Evolutionary conservation across 2,329 filamentous ascomycete species (phyloP).

Genomic region (Hypoxylon sp.): DNA sequence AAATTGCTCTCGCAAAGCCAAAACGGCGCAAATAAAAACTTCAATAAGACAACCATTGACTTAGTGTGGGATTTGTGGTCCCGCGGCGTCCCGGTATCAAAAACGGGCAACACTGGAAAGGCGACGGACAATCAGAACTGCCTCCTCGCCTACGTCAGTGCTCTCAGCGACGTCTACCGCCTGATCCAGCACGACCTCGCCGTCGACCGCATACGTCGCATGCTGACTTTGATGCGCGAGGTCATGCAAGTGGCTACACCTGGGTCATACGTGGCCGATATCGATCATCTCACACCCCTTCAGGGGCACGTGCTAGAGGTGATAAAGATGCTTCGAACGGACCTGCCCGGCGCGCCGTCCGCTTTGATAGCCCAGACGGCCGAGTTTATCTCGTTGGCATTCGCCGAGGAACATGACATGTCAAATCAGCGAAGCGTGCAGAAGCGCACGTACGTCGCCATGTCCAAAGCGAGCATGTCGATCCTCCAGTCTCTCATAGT

Average conservation of each 20-base stretch:
- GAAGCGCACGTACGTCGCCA: constrained; percentile 84
- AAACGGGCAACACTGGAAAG: constrained; percentile 52
- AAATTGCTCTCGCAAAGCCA: constrained; percentile 65
- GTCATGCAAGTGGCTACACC: constrained; percentile 75
- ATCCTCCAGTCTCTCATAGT: constrained; percentile 69
- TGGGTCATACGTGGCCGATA: constrained; percentile 73
- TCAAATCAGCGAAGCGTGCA: constrained; percentile 46
- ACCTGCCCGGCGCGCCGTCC: constrained; percentile 69
- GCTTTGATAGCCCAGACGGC: constrained; percentile 74
- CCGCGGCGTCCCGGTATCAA: constrained; percentile 64
- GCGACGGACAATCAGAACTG: constrained; percentile 77
- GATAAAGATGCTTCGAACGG: constrained; percentile 71
- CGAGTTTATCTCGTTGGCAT: constrained; percentile 75
- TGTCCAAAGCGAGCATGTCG: constrained; percentile 83
- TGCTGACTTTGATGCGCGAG: constrained; percentile 74
- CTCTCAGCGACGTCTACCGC: constrained; percentile 79
- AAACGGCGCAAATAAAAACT: constrained; percentile 52
- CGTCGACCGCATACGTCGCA: constrained; percentile 67
- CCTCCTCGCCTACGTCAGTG: constrained; percentile 82
- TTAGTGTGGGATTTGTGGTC: constrained; percentile 76
- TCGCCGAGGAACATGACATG: constrained; percentile 53
- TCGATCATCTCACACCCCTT: constrained; percentile 75
- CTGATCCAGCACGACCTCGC: constrained; percentile 72
- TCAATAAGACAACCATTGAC: constrained; percentile 62
- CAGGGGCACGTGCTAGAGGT: constrained; percentile 75